Evolutionary conservation across 164 flowering plant species (phyloP).

Genomic region (Chloranthus sessilifolius): DNA sequence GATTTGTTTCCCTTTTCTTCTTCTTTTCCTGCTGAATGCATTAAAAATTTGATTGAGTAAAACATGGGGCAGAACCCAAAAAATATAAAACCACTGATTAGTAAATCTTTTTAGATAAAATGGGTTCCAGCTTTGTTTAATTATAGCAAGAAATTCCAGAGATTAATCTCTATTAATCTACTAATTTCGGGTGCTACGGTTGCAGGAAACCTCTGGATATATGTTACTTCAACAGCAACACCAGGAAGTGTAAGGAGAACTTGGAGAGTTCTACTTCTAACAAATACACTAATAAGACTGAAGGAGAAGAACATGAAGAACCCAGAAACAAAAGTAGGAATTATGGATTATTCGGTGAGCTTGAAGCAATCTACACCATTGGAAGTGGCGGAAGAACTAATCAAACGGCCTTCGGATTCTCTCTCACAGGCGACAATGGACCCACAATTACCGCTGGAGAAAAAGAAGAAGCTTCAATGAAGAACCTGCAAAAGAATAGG

Average conservation of each 20-base stretch:
- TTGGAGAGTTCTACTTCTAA: neutral
- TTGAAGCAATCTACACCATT: slow-evolving; percentile 29
- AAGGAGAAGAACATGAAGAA: slow-evolving; percentile 6
- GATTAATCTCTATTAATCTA: too few relatives aligned
- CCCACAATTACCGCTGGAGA: neutral
- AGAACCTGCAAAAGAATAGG: neutral
- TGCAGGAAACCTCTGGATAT: slow-evolving; percentile 20
- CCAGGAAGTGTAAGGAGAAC: slow-evolving; percentile 6
- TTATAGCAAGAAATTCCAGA: too few relatives aligned
- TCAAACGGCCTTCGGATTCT: neutral
- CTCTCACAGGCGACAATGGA: slow-evolving; percentile 1
- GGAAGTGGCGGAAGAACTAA: slow-evolving; percentile 2
- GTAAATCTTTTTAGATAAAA: neutral
- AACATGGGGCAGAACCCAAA: neutral
- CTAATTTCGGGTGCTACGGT: too few relatives aligned
- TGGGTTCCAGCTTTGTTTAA: too few relatives aligned
- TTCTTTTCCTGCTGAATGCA: neutral
- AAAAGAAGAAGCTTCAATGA: too few relatives aligned
- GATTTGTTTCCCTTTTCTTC: neutral
- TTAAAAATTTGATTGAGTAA: neutral
- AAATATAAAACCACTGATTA: slow-evolving; percentile 1
- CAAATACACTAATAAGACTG: slow-evolving; percentile 1
- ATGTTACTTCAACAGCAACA: slow-evolving; percentile 1
- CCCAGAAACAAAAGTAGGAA: slow-evolving; percentile 16
- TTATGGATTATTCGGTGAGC: slow-evolving; percentile 29